phyloP scores from a whole-genome alignment of 1,284 basidiomycete genomes.

The Earliella scabrosa region DNA sequence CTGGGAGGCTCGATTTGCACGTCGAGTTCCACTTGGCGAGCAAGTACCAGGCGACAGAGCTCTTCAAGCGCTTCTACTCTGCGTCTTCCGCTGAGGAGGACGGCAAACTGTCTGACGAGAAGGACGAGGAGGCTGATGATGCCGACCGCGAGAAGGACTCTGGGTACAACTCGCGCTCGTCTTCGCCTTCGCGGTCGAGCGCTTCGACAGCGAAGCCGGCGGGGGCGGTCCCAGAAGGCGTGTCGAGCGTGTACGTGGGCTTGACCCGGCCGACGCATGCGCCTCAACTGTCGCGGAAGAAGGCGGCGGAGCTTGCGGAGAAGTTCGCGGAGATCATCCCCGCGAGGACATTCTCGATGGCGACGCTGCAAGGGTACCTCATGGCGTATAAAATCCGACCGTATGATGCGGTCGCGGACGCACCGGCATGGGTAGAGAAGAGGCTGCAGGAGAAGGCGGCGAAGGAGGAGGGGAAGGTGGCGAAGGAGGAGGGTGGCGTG shows the following conservation, averaged over 20 bases:
- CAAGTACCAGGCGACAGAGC: constrained; percentile 61
- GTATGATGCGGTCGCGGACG: constrained; percentile 52
- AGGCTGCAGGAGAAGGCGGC: constrained; percentile 26
- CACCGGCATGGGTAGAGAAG: constrained; percentile 33
- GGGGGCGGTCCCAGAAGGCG: constrained; percentile 17
- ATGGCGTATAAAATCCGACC: constrained; percentile 74
- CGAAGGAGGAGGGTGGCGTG: not conserved
- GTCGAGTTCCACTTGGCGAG: constrained; percentile 75
- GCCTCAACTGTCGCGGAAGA: constrained; percentile 37
- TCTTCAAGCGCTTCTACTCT: constrained; percentile 69
- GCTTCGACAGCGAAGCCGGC: no score
- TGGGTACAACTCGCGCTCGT: constrained; percentile 13
- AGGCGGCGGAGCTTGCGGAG: constrained; percentile 50
- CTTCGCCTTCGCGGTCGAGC: not conserved
- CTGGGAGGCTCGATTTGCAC: constrained; percentile 81
- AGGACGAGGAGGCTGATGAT: constrained; percentile 3
- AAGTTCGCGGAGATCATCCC: constrained; percentile 63
- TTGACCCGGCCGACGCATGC: constrained; percentile 33
- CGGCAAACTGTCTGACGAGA: not conserved
- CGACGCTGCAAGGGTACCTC: constrained; percentile 74
- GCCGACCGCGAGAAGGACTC: constrained; percentile 12
- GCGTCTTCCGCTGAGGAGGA: constrained; percentile 22
- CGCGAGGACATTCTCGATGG: constrained; percentile 70
- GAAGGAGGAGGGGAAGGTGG: not conserved
- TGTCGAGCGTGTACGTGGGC: constrained; percentile 29